Evolutionary conservation across 495 filamentous ascomycete species (phyloP), one percentile per base, ranked within the genome.

Genomic region (Penicillium roqueforti): DNA sequence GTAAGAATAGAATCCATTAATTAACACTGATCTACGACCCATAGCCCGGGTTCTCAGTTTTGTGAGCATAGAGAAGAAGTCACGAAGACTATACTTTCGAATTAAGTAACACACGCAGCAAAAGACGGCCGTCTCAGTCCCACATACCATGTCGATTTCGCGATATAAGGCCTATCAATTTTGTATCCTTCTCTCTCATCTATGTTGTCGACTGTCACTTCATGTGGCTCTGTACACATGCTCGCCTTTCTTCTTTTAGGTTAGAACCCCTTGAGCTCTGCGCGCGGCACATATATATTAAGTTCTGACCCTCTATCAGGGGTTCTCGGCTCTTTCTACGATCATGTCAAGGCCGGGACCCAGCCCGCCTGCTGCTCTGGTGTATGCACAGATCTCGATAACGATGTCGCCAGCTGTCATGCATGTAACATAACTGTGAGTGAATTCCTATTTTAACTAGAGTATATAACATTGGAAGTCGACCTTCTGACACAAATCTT

Each of bases 361-460:
- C 26, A 20, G 3, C 60, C 60, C 0, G 60, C 60, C 26, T 59
- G 59, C 32, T 61, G 59, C 26, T 47, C 26, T 26, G 59, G 55
- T 6, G 48, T 16, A 6, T 61, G 59, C 26, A 43, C 31, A 6
- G 59, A 61, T 46, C 59, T 61, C 20, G 31, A 29, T 22, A 45
- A 39, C 22, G 45, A 55, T 9, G 2, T 39, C 8, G 37, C 19
- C 13, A 44, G 52, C 23, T 61, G 59, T 34, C 55, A 55, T 44
- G 47, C 32, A 25, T 62, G 60, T 14, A 31, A 25, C 5, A 38
- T 20, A 11, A 47, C 53, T 4, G 59, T 62, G 19, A 53, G 56
- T 47, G 1, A 16, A 47, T 1, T 13, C 37, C 23, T 2, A 7
- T 22, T 37, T 19, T 41, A 36, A 10, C 46, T 14, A 9, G 11